Evolutionary conservation across 2,329 filamentous ascomycete species (phyloP).

Genomic region (Pochonia chlamydosporia): DNA sequence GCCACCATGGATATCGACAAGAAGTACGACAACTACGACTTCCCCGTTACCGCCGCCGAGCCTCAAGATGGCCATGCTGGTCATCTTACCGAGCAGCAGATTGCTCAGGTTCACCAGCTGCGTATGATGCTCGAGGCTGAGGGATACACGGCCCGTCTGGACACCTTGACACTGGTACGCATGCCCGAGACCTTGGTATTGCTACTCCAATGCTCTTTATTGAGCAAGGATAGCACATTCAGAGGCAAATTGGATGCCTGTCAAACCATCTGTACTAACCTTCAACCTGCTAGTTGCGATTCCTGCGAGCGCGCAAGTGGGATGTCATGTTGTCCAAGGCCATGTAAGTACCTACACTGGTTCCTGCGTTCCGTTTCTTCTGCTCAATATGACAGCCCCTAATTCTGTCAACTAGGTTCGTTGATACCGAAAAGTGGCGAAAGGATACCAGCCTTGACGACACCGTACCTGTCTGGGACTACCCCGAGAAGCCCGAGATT

Average conservation of each 20-base stretch:
- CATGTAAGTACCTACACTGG: constrained; percentile 54
- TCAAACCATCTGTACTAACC: not conserved
- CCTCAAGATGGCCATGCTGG: constrained; percentile 76
- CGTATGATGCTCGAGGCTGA: constrained; percentile 77
- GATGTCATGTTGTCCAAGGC: constrained; percentile 76
- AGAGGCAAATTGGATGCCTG: constrained; percentile 8
- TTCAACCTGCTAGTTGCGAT: constrained; percentile 58
- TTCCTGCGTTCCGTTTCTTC: not conserved
- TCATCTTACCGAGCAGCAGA: constrained; percentile 77
- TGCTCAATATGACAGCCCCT: not conserved
- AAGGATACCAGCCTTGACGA: constrained; percentile 80
- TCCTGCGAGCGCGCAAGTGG: constrained; percentile 92
- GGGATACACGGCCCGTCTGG: constrained; percentile 77
- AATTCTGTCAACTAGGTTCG: constrained; percentile 58
- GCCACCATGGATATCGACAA: constrained; percentile 59
- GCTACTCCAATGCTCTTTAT: not conserved
- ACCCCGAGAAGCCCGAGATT: constrained; percentile 76
- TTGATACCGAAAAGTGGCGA: constrained; percentile 87
- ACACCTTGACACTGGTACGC: constrained; percentile 83
- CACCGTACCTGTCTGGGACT: constrained; percentile 74
- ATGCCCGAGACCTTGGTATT: not conserved
- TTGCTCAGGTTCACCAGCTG: constrained; percentile 84
- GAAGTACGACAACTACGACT: constrained; percentile 97
- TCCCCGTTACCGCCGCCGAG: constrained; percentile 69
- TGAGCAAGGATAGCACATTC: not conserved